These are phyloP conservation scores for Suillus occidentalis DNA, from an alignment of 768 basidiomycete genomes.

Conservation along the genomic window DNA sequence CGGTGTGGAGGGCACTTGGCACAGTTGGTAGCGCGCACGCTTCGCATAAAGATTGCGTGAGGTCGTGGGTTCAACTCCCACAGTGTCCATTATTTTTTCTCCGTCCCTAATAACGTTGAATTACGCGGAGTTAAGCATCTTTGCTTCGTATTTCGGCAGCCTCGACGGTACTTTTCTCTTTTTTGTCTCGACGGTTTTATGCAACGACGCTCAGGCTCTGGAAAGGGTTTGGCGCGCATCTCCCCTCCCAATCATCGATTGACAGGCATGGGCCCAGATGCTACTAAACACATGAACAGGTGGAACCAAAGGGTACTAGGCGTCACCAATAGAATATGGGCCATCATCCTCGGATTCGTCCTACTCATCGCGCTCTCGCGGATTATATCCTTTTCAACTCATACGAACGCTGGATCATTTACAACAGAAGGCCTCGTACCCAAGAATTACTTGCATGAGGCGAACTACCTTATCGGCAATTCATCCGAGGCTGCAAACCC, in stretches of 20 bases:
- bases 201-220: slow-evolving; percentile 55
- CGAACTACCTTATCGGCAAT: slow-evolving; percentile 27
- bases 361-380: slow-evolving; percentile 58
- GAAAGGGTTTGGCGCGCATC: slow-evolving; percentile 59
- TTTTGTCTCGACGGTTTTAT: slow-evolving; percentile 33
- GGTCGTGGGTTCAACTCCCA: slow-evolving; percentile 61
- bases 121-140: background rate
- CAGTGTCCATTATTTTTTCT: slow-evolving; percentile 40
- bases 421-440: slow-evolving; percentile 54
- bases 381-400: slow-evolving; percentile 46
- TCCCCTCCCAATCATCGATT: slow-evolving; percentile 42
- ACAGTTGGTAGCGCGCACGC: slow-evolving; percentile 63
- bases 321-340: slow-evolving; percentile 70
- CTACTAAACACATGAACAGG: slow-evolving; percentile 48
- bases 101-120: no score
- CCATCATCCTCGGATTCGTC: slow-evolving; percentile 55
- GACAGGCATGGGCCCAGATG: slow-evolving; percentile 45
- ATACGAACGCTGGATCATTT: slow-evolving; percentile 21
- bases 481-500: slow-evolving; percentile 52
- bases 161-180: background rate
- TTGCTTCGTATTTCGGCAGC: background rate
- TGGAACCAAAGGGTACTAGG: slow-evolving; percentile 58
- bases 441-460: slow-evolving; percentile 81
- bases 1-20: slow-evolving; percentile 46
- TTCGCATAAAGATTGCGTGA: slow-evolving; percentile 50